Percentiles rank a stretch among this genome's conserved stretches.
These are phyloP conservation scores for Cochlearia excelsa DNA, from an alignment of 345 rosid species.

Conservation along the genomic window DNA sequence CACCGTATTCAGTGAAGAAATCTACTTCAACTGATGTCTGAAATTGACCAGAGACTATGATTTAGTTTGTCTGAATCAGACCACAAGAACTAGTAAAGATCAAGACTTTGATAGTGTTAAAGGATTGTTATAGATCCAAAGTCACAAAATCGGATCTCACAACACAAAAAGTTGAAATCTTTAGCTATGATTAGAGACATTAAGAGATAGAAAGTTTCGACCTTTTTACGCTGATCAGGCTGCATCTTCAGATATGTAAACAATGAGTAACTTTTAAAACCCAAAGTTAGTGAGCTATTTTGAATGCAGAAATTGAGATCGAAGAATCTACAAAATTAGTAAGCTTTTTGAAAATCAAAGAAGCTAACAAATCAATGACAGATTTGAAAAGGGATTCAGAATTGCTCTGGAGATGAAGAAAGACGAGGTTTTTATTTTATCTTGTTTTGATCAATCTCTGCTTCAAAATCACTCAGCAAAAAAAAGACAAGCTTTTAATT, in stretches of 20 bases:
- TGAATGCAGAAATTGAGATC: neutral
- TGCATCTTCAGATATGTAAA: conserved; percentile 55
- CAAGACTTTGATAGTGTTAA: conserved; percentile 18
- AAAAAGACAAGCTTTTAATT: neutral
- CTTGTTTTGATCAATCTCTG: conserved; percentile 16
- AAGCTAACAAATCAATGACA: neutral
- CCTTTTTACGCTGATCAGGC: conserved; percentile 92
- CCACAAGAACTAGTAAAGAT: neutral
- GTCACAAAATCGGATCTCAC: conserved; percentile 13
- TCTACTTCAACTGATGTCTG: conserved; percentile 79
- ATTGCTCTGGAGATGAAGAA: conserved; percentile 8
- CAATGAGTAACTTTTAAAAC: neutral
- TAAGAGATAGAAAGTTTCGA: conserved; percentile 18
- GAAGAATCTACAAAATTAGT: too few relatives aligned
- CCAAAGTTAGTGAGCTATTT: too few relatives aligned
- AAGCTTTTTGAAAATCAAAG: too few relatives aligned
- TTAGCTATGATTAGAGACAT: neutral
- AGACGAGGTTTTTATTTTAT: conserved; percentile 19
- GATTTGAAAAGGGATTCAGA: conserved; percentile 1
- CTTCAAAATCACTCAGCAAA: conserved; percentile 6
- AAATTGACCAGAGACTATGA: neutral
- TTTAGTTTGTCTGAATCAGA: neutral
- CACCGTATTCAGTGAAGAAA: conserved; percentile 91
- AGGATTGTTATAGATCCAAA: conserved; percentile 6
- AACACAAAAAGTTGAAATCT: too few relatives aligned